Percentiles rank a stretch among this genome's conserved stretches.
These are phyloP conservation scores for Parietaria judaica DNA, from an alignment of 306 rosid genomes.

Conservation along the genomic window DNA sequence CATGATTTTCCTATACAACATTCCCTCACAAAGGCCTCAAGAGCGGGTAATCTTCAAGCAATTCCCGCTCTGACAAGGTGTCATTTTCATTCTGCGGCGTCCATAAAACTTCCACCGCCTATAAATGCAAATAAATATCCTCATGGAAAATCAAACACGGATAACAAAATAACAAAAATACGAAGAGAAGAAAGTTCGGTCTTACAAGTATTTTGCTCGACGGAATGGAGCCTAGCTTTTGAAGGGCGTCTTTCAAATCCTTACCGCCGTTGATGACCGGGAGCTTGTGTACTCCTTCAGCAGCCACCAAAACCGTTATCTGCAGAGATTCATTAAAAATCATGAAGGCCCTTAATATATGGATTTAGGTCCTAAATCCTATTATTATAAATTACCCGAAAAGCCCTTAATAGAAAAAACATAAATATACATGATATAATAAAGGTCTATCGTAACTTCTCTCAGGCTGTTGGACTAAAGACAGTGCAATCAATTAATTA, in stretches of 20 bases:
- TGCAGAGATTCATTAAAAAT: constrained; percentile 18
- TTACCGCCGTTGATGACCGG: constrained; percentile 81
- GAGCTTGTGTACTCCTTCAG: constrained; percentile 84
- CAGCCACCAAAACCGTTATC: constrained; percentile 91
- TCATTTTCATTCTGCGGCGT: constrained; percentile 97
- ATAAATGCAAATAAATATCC: constrained; percentile 10
- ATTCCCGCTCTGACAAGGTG: constrained; percentile 84
- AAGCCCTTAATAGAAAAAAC: too few relatives aligned
- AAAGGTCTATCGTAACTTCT: background rate
- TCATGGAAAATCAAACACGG: constrained; percentile 1
- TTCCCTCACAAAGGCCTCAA: constrained; percentile 68
- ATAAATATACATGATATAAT: background rate
- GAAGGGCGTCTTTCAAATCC: constrained; percentile 87
- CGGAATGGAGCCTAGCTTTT: constrained; percentile 89
- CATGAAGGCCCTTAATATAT: background rate
- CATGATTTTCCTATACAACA: constrained; percentile 18
- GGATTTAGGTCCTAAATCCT: too few relatives aligned
- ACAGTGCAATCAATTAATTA: background rate
- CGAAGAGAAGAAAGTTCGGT: constrained; percentile 5
- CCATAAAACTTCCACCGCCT: constrained; percentile 99
- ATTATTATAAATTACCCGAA: too few relatives aligned
- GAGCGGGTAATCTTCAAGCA: constrained; percentile 96
- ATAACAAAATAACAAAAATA: background rate
- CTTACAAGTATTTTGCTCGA: constrained; percentile 70
- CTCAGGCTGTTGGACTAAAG: background rate